Percentiles rank a stretch among this genome's conserved stretches.
Evolutionary conservation across 2,329 filamentous ascomycete species (phyloP).

Genomic region (Talaromyces atroroseus): DNA sequence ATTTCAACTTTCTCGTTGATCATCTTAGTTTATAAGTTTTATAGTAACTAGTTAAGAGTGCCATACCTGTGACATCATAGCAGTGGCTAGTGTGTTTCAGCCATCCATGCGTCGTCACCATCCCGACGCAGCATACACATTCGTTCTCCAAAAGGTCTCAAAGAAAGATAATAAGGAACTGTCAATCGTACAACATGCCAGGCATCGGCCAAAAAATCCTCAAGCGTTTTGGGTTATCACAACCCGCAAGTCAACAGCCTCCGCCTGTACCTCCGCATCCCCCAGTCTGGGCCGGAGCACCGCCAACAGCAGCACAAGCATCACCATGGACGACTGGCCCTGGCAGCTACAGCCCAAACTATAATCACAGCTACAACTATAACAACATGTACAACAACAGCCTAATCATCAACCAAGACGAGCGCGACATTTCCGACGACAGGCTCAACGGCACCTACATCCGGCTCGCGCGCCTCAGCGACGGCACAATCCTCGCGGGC

Average conservation of each 20-base stretch:
- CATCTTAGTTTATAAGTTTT: too few relatives aligned
- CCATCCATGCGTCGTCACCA: not conserved
- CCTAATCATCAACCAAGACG: slow-evolving; percentile 28
- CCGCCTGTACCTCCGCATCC: not conserved
- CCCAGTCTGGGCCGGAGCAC: not conserved
- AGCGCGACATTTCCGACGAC: slow-evolving; percentile 31
- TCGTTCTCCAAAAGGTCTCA: not conserved
- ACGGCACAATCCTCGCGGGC: slow-evolving; percentile 44
- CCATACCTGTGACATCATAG: not conserved
- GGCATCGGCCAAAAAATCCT: slow-evolving; percentile 28
- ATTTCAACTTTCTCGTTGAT: too few relatives aligned
- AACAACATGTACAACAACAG: slow-evolving; percentile 13
- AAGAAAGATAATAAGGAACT: not conserved
- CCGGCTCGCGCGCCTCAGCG: slow-evolving; percentile 41
- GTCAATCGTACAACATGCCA: not conserved
- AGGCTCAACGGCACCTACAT: slow-evolving; percentile 42
- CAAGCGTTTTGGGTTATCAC: slow-evolving; percentile 20
- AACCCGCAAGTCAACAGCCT: not conserved
- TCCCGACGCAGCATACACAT: not conserved
- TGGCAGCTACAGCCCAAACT: not conserved
- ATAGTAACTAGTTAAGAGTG: not conserved
- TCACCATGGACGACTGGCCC: not conserved
- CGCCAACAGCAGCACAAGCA: not conserved
- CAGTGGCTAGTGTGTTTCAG: not conserved
- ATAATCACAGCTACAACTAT: not conserved